phyloP scores from a whole-genome alignment of 768 basidiomycete genomes.

The Sporobolomyces pararoseus region DNA sequence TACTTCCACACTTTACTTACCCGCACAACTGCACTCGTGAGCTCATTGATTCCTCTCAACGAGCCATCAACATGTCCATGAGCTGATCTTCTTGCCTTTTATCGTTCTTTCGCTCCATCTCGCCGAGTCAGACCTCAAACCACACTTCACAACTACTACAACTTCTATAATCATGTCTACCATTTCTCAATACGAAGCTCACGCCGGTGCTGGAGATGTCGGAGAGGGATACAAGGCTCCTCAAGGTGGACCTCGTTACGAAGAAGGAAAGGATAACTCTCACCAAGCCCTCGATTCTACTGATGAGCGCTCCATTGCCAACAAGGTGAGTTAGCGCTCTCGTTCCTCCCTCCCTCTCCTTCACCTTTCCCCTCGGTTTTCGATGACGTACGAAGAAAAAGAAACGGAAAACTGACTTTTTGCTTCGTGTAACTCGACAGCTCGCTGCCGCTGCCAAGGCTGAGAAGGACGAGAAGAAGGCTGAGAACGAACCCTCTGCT shows the following conservation, averaged over 20 bases:
- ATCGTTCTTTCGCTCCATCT: background rate
- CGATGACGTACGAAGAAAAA: background rate
- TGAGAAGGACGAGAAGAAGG: slow-evolving; percentile 30
- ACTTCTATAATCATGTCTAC: slow-evolving; percentile 17
- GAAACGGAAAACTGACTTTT: background rate
- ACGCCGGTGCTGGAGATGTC: slow-evolving; percentile 37
- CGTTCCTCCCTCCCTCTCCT: background rate
- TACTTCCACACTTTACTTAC: background rate
- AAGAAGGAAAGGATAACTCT: slow-evolving; percentile 35
- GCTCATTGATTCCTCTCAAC: no score
- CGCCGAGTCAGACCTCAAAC: background rate
- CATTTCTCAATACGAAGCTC: slow-evolving; percentile 29
- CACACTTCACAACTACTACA: background rate
- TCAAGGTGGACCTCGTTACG: slow-evolving; percentile 10
- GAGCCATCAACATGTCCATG: no score
- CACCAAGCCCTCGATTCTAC: slow-evolving; percentile 30
- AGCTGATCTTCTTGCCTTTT: background rate
- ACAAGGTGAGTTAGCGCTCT: slow-evolving; percentile 16
- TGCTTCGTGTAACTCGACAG: background rate
- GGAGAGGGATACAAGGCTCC: slow-evolving; percentile 32
- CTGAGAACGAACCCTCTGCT: slow-evolving; percentile 12
- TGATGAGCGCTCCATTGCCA: slow-evolving; percentile 39
- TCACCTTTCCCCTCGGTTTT: background rate
- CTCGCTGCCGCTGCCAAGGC: slow-evolving; percentile 32
- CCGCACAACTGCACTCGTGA: no score